Evolutionary conservation across 2,329 filamentous ascomycete genomes (phyloP).

Genomic region (Epichloe gansuensis): DNA sequence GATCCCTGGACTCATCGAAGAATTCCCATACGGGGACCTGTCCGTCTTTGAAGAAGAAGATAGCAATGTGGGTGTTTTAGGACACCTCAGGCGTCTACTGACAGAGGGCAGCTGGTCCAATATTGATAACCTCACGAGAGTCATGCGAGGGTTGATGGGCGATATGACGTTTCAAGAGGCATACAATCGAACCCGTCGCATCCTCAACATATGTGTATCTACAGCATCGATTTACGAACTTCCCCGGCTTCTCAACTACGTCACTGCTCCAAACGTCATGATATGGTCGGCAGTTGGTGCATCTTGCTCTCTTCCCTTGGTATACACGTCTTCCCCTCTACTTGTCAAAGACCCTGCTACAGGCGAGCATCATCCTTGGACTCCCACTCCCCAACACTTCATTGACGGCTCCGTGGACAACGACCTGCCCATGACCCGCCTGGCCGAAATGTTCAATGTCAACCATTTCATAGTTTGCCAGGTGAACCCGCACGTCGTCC

Average conservation of each 20-base stretch:
- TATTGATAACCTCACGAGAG: conserved; percentile 64
- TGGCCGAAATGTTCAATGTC: conserved; percentile 94
- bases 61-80: conserved; percentile 47
- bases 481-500: conserved; percentile 87
- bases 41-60: conserved; percentile 60
- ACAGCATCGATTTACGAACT: conserved; percentile 78
- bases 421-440: conserved; percentile 77
- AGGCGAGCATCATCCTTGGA: conserved; percentile 68
- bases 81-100: conserved; percentile 58
- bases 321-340: conserved; percentile 69
- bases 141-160: conserved; percentile 70
- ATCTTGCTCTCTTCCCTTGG: conserved; percentile 80
- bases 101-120: conserved; percentile 80
- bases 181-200: conserved; percentile 83
- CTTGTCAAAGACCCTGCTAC: conserved; percentile 77
- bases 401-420: conserved; percentile 94
- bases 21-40: conserved; percentile 69
- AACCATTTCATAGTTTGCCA: conserved; percentile 98
- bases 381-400: conserved; percentile 71
- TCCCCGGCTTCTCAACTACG: conserved; percentile 77
- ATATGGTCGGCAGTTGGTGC: conserved; percentile 96
- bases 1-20: conserved; percentile 53
- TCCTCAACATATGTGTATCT: conserved; percentile 89
- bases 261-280: conserved; percentile 86
- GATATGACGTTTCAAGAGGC: conserved; percentile 93